Percentiles rank a stretch among this genome's conserved stretches.
phyloP scores from a whole-genome alignment of 805 yeast species.

The Zygosaccharomyces rouxii region DNA sequence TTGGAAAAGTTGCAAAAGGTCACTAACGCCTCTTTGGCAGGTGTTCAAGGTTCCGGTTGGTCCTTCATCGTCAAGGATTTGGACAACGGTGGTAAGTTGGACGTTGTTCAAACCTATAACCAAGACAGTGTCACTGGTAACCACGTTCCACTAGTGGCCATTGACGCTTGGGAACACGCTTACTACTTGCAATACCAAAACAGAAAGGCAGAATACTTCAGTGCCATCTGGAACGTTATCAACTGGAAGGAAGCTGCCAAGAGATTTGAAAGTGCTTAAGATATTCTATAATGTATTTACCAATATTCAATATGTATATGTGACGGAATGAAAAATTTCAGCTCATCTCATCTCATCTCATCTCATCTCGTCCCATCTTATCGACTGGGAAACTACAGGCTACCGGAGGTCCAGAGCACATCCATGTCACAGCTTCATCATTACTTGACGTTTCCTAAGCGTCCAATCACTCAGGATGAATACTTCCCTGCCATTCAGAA shows the following conservation, averaged over 20 bases:
- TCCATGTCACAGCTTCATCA: constrained; percentile 71
- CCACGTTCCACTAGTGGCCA: constrained; percentile 73
- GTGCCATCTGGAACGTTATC: constrained; percentile 90
- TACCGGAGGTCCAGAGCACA: background rate
- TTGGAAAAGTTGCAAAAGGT: constrained; percentile 60
- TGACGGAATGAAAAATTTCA: constrained; percentile 2
- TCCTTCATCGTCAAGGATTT: constrained; percentile 83
- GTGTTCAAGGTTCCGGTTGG: constrained; percentile 95
- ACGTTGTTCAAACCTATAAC: constrained; percentile 75
- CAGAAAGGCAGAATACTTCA: constrained; percentile 86
- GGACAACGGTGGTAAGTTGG: constrained; percentile 61
- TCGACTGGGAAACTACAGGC: background rate
- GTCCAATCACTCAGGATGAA: constrained; percentile 47
- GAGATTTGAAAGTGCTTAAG: constrained; percentile 46
- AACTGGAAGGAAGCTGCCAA: constrained; percentile 89
- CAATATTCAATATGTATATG: constrained; percentile 2
- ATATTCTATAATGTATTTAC: constrained; percentile 3
- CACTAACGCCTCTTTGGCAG: constrained; percentile 72
- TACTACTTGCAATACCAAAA: constrained; percentile 91
- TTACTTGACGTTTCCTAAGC: constrained; percentile 44
- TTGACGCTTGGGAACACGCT: constrained; percentile 97
- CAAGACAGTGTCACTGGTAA: constrained; percentile 80
- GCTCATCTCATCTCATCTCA: constrained; percentile 1
- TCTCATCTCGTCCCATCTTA: background rate
- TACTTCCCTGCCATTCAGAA: constrained; percentile 44